Evolutionary conservation across 345 rosid genomes (phyloP).

Genomic region (Turnera subulata): DNA sequence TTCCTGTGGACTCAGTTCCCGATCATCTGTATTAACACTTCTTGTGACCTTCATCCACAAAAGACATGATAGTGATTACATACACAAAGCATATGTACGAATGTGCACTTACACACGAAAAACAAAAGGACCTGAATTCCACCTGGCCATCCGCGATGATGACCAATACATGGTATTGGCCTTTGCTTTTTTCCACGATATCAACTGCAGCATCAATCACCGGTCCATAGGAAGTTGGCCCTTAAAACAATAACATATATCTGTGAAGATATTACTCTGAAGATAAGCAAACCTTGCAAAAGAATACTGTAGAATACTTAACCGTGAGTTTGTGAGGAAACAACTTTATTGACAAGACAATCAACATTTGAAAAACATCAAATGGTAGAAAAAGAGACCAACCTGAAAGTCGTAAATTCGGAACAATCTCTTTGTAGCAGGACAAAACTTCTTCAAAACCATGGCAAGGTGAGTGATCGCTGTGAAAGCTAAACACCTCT

Average conservation of each 20-base stretch:
- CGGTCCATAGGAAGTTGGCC: conserved; percentile 80
- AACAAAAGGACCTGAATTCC: conserved; percentile 5
- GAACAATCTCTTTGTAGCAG: conserved; percentile 58
- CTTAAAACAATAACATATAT: conserved; percentile 28
- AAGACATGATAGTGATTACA: not conserved
- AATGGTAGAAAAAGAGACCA: not conserved
- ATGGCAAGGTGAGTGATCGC: conserved; percentile 64
- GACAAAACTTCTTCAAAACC: conserved; percentile 84
- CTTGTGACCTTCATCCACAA: conserved; percentile 50
- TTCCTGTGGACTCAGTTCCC: conserved; percentile 59
- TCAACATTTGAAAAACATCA: not conserved
- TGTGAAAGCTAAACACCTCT: conserved; percentile 67
- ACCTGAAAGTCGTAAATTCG: conserved; percentile 66
- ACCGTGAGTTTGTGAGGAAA: not conserved
- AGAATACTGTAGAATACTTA: not conserved
- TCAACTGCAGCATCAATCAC: conserved; percentile 60
- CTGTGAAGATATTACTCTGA: conserved; percentile 3
- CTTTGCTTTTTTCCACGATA: conserved; percentile 60
- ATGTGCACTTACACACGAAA: not conserved
- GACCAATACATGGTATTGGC: conserved; percentile 74
- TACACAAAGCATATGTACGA: not conserved
- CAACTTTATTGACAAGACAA: not conserved
- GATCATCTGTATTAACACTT: conserved; percentile 35
- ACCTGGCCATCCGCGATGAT: conserved; percentile 87
- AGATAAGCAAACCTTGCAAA: conserved; percentile 5